Evolutionary conservation across 768 basidiomycete genomes (phyloP).

Genomic region (Boletus fagicola): DNA sequence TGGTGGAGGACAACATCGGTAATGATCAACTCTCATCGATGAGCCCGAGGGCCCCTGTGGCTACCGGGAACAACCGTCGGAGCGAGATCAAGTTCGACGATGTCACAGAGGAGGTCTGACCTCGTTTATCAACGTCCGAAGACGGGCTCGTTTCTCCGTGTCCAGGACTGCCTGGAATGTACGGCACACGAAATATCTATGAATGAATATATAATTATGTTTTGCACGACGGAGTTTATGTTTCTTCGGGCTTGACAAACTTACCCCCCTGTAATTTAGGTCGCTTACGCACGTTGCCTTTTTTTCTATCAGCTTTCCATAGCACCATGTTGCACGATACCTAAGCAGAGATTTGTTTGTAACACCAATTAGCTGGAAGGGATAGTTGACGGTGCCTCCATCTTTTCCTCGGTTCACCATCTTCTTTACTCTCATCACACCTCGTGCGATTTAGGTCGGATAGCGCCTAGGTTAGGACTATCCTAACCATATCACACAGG

Average conservation of each 20-base stretch:
- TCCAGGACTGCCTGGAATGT: neutral
- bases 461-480: no score
- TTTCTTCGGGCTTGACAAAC: neutral
- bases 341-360: no score
- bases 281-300: neutral
- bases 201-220: neutral
- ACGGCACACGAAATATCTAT: neutral
- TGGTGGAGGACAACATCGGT: neutral
- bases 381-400: no score
- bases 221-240: neutral
- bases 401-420: no score
- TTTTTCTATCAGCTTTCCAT: neutral
- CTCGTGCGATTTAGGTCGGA: no score
- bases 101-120: neutral
- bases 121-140: neutral
- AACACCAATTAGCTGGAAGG: no score
- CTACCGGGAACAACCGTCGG: neutral
- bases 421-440: no score
- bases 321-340: neutral
- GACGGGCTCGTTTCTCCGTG: neutral
- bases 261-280: neutral
- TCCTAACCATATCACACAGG: no score
- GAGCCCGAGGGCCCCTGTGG: neutral
- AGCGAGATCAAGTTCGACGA: constrained; percentile 9
- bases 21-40: neutral